Conservation (phyloP, 345 rosid species). For the Populus davidiana region DNA sequence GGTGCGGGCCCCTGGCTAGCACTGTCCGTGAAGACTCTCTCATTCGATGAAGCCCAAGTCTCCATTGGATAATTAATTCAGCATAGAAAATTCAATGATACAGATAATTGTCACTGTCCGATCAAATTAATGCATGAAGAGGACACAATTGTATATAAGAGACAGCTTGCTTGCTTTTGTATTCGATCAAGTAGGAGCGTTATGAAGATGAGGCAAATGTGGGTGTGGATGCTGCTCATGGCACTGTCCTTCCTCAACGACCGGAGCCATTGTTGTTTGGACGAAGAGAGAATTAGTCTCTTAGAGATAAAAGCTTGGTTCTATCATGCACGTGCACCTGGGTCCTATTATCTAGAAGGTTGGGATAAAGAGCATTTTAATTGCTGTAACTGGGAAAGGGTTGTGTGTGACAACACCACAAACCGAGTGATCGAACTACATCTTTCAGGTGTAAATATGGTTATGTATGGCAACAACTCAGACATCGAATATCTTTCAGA, state of each 20-base stretch:
- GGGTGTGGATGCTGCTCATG: not conserved
- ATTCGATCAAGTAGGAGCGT: not conserved
- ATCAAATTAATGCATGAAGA: too few species aligned
- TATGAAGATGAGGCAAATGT: not conserved
- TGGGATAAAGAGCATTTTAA: not conserved
- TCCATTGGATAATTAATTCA: too few species aligned
- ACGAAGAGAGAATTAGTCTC: not conserved
- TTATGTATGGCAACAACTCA: too few species aligned
- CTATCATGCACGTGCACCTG: not conserved
- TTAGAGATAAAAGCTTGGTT: not conserved
- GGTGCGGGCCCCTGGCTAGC: too few species aligned
- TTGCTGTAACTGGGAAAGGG: not conserved
- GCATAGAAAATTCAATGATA: too few species aligned
- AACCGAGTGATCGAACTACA: not conserved
- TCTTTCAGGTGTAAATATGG: not conserved
- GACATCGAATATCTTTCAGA: too few species aligned
- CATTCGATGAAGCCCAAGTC: too few species aligned
- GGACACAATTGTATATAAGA: not conserved
- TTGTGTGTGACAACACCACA: not conserved
- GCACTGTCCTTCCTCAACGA: not conserved
- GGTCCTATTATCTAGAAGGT: accelerated
- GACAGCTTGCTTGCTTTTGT: not conserved
- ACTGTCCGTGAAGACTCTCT: too few species aligned
- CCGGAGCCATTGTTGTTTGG: not conserved
- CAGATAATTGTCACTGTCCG: too few species aligned